Percentiles rank a stretch among this genome's conserved stretches.
Evolutionary conservation across 164 flowering plant genomes (phyloP).

Genomic region (Dillenia suffruticosa): DNA sequence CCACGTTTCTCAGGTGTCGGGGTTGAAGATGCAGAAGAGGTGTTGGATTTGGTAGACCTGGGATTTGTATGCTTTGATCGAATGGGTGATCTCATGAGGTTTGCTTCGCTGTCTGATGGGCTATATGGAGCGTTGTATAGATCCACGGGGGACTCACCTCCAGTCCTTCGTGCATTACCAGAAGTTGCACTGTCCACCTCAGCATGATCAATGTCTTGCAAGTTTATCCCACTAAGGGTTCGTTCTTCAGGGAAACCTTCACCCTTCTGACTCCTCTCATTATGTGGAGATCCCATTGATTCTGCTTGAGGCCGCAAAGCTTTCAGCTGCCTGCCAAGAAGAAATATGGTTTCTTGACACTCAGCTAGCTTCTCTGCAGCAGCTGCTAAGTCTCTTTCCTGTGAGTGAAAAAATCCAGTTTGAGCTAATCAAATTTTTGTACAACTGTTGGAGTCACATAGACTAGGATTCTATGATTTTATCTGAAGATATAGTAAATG

Average conservation of each 20-base stretch:
- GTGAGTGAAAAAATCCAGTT: conserved; percentile 7
- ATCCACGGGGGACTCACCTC: conserved; percentile 45
- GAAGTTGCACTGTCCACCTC: conserved; percentile 36
- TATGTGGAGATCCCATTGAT: conserved; percentile 36
- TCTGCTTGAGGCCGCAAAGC: conserved; percentile 68
- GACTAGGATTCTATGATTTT: too few species aligned
- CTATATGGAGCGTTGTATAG: conserved; percentile 23
- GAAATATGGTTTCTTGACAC: conserved; percentile 92
- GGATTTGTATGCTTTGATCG: conserved; percentile 45
- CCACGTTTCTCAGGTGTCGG: conserved; percentile 85
- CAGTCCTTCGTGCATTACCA: conserved; percentile 18
- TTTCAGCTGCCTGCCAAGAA: conserved; percentile 83
- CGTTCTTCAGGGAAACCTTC: conserved; percentile 37
- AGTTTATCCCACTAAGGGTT: conserved; percentile 22
- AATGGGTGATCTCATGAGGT: conserved; percentile 44
- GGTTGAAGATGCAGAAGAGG: conserved; percentile 50
- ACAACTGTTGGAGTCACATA: too few species aligned
- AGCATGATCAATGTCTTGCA: conserved; percentile 33
- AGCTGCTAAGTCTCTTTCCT: conserved; percentile 75
- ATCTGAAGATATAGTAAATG: too few species aligned
- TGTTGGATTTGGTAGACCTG: conserved; percentile 48
- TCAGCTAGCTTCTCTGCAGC: conserved; percentile 95
- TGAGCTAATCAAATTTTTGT: background rate
- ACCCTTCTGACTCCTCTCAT: conserved; percentile 32
- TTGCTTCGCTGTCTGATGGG: conserved; percentile 44